Evolutionary conservation across 805 yeast species (phyloP), one percentile per base, ranked within the genome.

Genomic region (Lipomyces japonicus): DNA sequence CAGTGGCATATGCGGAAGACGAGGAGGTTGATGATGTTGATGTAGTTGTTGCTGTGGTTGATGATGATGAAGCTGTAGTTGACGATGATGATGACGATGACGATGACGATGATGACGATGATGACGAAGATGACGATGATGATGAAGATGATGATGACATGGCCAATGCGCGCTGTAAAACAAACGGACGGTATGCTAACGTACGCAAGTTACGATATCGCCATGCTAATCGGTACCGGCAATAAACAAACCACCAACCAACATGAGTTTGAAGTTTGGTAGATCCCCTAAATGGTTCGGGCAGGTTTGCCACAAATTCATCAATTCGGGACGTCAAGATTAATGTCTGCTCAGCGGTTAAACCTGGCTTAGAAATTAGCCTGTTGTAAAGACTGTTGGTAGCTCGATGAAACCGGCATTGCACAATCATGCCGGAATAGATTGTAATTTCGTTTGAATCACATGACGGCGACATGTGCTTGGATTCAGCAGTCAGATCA

Each of bases 341-440:
- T n/a, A 79, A 63, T 57, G 78, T 76, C 48, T 78, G 82, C 39
- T 66, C 68, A 2, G 77, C 70, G 3, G 75, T 67, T 28, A 80
- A 78, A 12, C 72, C 67, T 21, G 77, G 77, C 48, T 67, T 73
- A 1, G 80, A 67, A 25, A 77, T 71, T 39, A 76, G 58, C 44
- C 72, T 68, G 51, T 77, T 71, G 53, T 76, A 78, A 38, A 78
- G 73, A 45, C 71, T 72, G n/a, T 73, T 69, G 0, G 82, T 72
- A 28, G 74, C 61, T 28, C 71, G 63, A 0, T 80, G 73, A 57
- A 80, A 71, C 54, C 73, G 73, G 4, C 81, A 69, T 56, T 78
- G 82, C 53, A 74, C 75, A 45, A 80, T 78, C 61, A 77, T 65
- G 2, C 82, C 82, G 2, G 84, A 77, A 54, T 79, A 80, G 3